Percentiles rank a stretch among this genome's conserved stretches.
These are phyloP conservation scores for Nepenthes mirabilis DNA, from an alignment of 148 eudicot genomes.

Conservation along the genomic window DNA sequence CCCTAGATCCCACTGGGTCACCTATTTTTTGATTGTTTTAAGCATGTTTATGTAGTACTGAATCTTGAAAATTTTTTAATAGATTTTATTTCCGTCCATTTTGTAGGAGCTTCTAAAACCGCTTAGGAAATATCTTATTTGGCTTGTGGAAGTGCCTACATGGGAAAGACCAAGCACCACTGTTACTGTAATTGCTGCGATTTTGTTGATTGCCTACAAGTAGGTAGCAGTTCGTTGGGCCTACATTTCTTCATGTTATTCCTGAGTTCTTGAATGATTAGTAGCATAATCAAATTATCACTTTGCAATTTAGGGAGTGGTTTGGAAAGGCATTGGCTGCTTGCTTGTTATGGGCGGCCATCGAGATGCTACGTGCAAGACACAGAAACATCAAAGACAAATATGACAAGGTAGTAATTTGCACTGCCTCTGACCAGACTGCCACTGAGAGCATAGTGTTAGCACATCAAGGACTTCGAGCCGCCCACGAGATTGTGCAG, in stretches of 20 bases:
- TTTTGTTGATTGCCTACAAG: constrained; percentile 49
- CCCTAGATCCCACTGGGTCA: too few relatives aligned
- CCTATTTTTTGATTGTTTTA: too few relatives aligned
- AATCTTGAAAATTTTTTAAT: too few relatives aligned
- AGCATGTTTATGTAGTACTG: too few relatives aligned
- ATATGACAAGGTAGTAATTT: constrained; percentile 39
- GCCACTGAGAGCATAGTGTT: constrained; percentile 73
- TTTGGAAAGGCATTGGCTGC: constrained; percentile 60
- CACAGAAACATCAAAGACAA: constrained; percentile 17
- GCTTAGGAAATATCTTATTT: constrained; percentile 15
- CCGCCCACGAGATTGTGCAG: constrained; percentile 44
- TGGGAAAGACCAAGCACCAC: constrained; percentile 57
- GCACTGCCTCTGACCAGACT: constrained; percentile 54
- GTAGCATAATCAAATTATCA: neutral
- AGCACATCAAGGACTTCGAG: constrained; percentile 68
- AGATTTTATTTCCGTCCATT: neutral
- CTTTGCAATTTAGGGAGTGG: constrained; percentile 48
- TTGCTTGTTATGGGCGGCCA: constrained; percentile 40
- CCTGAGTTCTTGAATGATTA: neutral
- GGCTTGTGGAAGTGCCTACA: constrained; percentile 35
- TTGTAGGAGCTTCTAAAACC: constrained; percentile 56
- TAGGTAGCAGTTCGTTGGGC: constrained; percentile 13
- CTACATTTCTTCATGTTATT: neutral
- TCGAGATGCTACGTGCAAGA: constrained; percentile 39
- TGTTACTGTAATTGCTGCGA: constrained; percentile 14